A percentile compares a stretch with the other conserved stretches of the same genome.
These are phyloP conservation scores for Camelina sativa DNA, from an alignment of 345 rosid species.

Conservation along the genomic window DNA sequence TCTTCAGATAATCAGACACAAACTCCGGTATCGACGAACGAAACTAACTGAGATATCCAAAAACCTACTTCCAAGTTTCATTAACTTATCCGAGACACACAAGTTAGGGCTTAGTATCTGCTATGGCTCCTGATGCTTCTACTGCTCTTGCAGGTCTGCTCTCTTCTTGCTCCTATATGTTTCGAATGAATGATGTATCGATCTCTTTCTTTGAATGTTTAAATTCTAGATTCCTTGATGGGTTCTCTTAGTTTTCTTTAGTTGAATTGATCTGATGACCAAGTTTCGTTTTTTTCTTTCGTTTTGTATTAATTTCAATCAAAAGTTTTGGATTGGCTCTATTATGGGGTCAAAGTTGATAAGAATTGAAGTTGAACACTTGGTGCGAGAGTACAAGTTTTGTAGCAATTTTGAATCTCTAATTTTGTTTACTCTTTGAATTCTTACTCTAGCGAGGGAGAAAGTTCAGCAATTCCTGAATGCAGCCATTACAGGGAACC, in stretches of 20 bases:
- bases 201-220: constrained; percentile 10
- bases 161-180: constrained; percentile 30
- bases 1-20: constrained; percentile 30
- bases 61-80: constrained; percentile 16
- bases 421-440: background rate
- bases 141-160: constrained; percentile 76
- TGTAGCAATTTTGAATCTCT: constrained; percentile 1
- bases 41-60: constrained; percentile 10
- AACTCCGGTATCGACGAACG: constrained; percentile 23
- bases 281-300: background rate
- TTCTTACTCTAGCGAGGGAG: constrained; percentile 61
- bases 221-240: constrained; percentile 17
- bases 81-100: background rate
- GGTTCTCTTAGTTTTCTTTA: constrained; percentile 2
- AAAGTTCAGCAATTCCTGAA: constrained; percentile 70
- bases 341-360: too few relatives aligned
- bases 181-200: background rate
- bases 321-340: too few relatives aligned
- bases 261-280: constrained; percentile 12
- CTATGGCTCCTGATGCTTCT: constrained; percentile 84
- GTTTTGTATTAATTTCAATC: background rate
- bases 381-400: background rate
- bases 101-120: constrained; percentile 18
- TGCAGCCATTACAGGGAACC: constrained; percentile 75
- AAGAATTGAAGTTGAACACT: constrained; percentile 1